These are phyloP conservation scores for Cucumis hystrix DNA, from an alignment of 306 rosid genomes.

Conservation along the genomic window DNA sequence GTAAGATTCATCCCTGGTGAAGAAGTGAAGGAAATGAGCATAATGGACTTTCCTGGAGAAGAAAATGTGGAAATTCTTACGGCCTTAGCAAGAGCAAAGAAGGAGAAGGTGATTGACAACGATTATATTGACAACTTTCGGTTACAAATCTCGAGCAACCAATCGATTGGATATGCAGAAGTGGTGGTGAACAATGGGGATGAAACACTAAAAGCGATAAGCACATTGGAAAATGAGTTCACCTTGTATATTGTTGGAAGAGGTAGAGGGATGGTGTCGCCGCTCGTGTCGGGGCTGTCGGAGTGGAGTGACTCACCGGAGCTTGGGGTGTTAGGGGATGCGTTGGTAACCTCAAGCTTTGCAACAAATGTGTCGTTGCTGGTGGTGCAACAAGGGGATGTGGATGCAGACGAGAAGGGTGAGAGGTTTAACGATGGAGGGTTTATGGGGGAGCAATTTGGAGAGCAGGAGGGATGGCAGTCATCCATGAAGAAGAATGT, in stretches of 20 bases:
- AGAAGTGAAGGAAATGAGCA: slow-evolving; percentile 7
- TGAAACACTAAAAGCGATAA: slow-evolving; percentile 14
- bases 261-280: slow-evolving; percentile 12
- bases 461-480: slow-evolving; percentile 7
- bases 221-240: slow-evolving; percentile 11
- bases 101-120: slow-evolving; percentile 15
- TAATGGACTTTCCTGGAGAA: background rate
- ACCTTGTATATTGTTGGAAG: slow-evolving; percentile 22
- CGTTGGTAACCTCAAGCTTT: slow-evolving; percentile 21
- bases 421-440: background rate
- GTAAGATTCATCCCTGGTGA: slow-evolving; percentile 17
- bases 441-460: slow-evolving; percentile 7
- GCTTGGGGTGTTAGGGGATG: slow-evolving; percentile 25
- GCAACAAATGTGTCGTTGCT: slow-evolving; percentile 17
- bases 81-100: background rate
- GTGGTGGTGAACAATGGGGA: slow-evolving; percentile 18
- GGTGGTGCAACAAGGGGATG: slow-evolving; percentile 15
- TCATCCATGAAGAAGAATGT: background rate
- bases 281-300: slow-evolving; percentile 8
- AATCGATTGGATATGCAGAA: slow-evolving; percentile 8
- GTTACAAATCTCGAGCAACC: slow-evolving; percentile 6
- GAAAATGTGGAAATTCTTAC: slow-evolving; percentile 9
- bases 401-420: background rate
- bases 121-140: slow-evolving; percentile 11
- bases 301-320: slow-evolving; percentile 29